Evolutionary conservation across 2,329 filamentous ascomycete genomes (phyloP).

Genomic region (Aspergillus pseudonomiae): DNA sequence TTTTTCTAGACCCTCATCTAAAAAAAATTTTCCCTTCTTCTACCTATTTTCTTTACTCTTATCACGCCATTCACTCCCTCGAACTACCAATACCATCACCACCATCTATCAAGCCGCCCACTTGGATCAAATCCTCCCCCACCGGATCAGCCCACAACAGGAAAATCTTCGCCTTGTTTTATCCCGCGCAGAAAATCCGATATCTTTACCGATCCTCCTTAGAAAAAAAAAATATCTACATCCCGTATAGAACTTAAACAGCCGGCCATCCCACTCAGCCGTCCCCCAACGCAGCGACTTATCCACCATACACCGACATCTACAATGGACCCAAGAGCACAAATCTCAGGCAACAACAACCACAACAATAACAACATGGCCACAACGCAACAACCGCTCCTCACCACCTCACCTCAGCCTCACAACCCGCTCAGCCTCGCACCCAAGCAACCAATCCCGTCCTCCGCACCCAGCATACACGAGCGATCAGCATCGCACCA

Average conservation of each 20-base stretch:
- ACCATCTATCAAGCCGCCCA: not conserved
- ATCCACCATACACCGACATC: too few species aligned
- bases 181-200: not conserved
- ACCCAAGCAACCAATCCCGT: slow-evolving; percentile 1
- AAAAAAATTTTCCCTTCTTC: slow-evolving; percentile 3
- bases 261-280: not conserved
- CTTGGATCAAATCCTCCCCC: not conserved
- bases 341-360: slow-evolving; percentile 1
- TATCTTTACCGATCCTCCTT: not conserved
- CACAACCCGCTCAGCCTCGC: slow-evolving; percentile 11
- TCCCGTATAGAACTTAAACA: not conserved
- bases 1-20: slow-evolving; percentile 3
- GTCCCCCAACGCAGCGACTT: not conserved
- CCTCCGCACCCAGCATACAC: slow-evolving; percentile 3
- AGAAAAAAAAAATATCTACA: not conserved
- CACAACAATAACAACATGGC: not conserved
- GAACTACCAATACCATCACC: not conserved
- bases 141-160: slow-evolving; percentile 9
- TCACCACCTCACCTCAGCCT: slow-evolving; percentile 5
- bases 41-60: not conserved
- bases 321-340: slow-evolving; percentile 4
- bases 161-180: not conserved
- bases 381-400: not conserved
- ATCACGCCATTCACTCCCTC: slow-evolving; percentile 7
- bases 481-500: slow-evolving; percentile 1